Evolutionary conservation across 73 alveolate genomes (phyloP).

Genomic region (Symbiodinium pilosum): DNA sequence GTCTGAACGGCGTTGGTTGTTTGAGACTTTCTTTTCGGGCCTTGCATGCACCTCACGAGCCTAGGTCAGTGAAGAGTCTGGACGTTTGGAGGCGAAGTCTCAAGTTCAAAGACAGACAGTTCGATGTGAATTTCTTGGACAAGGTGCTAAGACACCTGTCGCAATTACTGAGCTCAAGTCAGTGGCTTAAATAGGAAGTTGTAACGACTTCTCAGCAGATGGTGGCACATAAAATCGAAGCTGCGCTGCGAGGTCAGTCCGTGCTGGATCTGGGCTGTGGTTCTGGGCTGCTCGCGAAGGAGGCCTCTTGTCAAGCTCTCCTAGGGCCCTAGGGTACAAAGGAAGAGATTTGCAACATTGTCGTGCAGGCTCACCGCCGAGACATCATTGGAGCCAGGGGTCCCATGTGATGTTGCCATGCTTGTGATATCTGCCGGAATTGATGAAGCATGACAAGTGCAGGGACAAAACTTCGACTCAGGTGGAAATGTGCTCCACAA

Average conservation of each 20-base stretch:
- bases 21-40: too few species aligned
- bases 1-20: too few species aligned
- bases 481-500: slow-evolving; percentile 68
- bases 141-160: slow-evolving; percentile 49
- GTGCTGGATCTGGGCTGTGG: slow-evolving; percentile 87
- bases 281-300: slow-evolving; percentile 47
- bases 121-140: background rate
- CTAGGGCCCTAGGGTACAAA: background rate
- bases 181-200: background rate
- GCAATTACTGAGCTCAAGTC: background rate
- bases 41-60: too few species aligned
- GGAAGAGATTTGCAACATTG: too few species aligned
- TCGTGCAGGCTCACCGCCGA: background rate
- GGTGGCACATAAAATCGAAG: background rate
- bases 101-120: too few species aligned
- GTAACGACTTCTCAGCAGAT: background rate
- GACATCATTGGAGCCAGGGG: background rate
- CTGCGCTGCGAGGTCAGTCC: background rate
- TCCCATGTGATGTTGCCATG: too few species aligned
- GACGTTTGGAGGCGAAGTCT: background rate
- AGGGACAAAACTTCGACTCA: background rate
- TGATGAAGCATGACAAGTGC: background rate
- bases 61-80: background rate
- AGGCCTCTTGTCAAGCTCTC: background rate
- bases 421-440: too few species aligned